These are phyloP conservation scores for Psilocybe cubensis DNA, from an alignment of 768 basidiomycete genomes.

Conservation along the genomic window DNA sequence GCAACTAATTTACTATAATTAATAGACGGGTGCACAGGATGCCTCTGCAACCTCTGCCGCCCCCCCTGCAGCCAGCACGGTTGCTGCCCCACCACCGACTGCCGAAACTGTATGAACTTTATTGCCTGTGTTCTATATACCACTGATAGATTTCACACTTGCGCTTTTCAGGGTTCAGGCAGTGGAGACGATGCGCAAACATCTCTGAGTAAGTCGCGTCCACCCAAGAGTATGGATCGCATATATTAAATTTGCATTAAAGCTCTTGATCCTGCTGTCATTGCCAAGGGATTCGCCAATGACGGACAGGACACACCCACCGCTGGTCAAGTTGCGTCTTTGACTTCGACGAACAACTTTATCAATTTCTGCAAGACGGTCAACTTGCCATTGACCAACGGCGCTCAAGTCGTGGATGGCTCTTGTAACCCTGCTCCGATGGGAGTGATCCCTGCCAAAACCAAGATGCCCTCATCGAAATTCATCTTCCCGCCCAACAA, in stretches of 20 bases:
- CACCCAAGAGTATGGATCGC: neutral
- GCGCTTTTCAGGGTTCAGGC: constrained; percentile 7
- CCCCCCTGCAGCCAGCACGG: neutral
- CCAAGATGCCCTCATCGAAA: constrained; percentile 54
- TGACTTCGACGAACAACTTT: constrained; percentile 69
- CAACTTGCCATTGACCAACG: constrained; percentile 56
- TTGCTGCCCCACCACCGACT: neutral
- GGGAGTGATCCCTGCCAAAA: constrained; percentile 53
- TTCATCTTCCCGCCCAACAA: constrained; percentile 51
- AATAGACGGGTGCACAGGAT: constrained; percentile 20
- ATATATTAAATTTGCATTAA: constrained; percentile 8
- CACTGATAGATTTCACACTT: neutral
- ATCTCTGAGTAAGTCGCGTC: constrained; percentile 32
- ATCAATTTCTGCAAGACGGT: constrained; percentile 58
- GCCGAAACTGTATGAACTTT: neutral
- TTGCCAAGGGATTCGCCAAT: constrained; percentile 47
- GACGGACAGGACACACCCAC: constrained; percentile 51
- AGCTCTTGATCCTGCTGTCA: constrained; percentile 50
- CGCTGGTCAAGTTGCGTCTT: constrained; percentile 53
- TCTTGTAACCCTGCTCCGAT: constrained; percentile 69
- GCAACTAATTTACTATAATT: neutral
- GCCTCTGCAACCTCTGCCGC: neutral
- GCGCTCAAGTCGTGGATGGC: constrained; percentile 48
- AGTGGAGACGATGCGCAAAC: constrained; percentile 34
- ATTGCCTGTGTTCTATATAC: neutral